Base-by-base conservation (phyloP, 2,329 filamentous ascomycete genomes). In the Pseudogymnoascus sp. region DNA sequence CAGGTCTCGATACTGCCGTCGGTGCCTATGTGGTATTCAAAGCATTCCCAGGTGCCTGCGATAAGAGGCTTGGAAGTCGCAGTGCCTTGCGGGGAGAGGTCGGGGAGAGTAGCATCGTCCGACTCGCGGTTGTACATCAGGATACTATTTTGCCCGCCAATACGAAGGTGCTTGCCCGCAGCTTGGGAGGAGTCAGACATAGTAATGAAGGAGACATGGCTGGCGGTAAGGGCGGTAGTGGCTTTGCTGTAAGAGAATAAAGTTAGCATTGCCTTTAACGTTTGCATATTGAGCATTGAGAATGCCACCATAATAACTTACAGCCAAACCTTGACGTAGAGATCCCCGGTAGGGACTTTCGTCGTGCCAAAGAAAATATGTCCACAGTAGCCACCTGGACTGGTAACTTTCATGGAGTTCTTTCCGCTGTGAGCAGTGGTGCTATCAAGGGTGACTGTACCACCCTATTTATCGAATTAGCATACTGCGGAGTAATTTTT, bases 71-170 rank as follows among this genome's bases (percentile, higher is more conserved):
- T 75, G 2, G 83, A 86, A 0, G 82, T 72, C 0, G 82, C 82
- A 62, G 85, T 83, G 11, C 84, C 84, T 25, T 84, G 77, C 0
- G 84, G 84, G 0, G 82, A 85, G 19, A 86, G 80, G 64, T 86
- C 82, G 0, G 84, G 84, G 0, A 87, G 80, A 0, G 84, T 86
- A 0, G 84, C 84, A 66, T 87, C 84, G 72, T 86, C 83, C 14
- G 79, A 79, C 70, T 87, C 84, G 72, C 83, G 83, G 78, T 86
- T 86, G 78, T 82, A 86, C 83, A 86, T 86, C 36, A 86, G 74
- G 70, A 87, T 86, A 67, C 80, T 79, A 75, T 75, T 81, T 73
- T 86, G 84, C 4, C 83, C 84, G 48, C 84, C 83, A 65, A 87
- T 85, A 64, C 84, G 83, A 34, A 87, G 81, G 69, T 86, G 83